Evolutionary conservation across 2,329 filamentous ascomycete species (phyloP), one percentile per base, ranked within the genome.

Genomic region (Sporothrix variecibatus): DNA sequence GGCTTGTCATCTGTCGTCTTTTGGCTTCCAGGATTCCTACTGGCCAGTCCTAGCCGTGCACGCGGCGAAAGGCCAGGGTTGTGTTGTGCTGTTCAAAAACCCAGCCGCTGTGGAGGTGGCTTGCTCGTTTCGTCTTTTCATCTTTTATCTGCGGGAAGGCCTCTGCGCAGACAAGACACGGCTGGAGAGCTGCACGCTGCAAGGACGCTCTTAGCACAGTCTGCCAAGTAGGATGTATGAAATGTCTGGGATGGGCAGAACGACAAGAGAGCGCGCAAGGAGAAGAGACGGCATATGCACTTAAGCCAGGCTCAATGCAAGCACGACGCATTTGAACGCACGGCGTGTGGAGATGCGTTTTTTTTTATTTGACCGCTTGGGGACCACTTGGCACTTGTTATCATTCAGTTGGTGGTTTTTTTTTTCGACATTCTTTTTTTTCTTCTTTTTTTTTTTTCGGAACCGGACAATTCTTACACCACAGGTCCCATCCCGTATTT

Each of bases 31-130:
- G 60, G 23, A 20, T 11, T 64, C 60, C 12, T 12, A 40, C 60
- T 64, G 60, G 60, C 31, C 43, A 26, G 26, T 23, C 15, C 23
- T 5, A 28, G 17, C 28, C 65, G n/a, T 69, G 26, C 23, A 12
- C 31, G 5, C n/a, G 17, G 12, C 6, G 15, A 34, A 12, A 40
- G 40, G 20, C 34, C n/a, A 53, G 34, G 53, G 53, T 34, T 15
- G 40, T 31, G 51, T 53, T 53, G 40, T 31, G 70, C 26, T 60
- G 70, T 53, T 23, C 40, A 6, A 43, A 23, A n/a, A 31, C 6
- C 51, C 34, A 62, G 38, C 69, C 53, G 53, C 53, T 46, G 53
- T 58, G 53, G 53, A 71, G 51, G 69, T 56, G 69, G 69, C 53
- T 71, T 60, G 23, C 43, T 34, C 20, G 65, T 34, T 23, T 51